These are phyloP conservation scores for Coemansia sp. DNA, from an alignment of 192 early-diverging fungal genomes.

Conservation along the genomic window DNA sequence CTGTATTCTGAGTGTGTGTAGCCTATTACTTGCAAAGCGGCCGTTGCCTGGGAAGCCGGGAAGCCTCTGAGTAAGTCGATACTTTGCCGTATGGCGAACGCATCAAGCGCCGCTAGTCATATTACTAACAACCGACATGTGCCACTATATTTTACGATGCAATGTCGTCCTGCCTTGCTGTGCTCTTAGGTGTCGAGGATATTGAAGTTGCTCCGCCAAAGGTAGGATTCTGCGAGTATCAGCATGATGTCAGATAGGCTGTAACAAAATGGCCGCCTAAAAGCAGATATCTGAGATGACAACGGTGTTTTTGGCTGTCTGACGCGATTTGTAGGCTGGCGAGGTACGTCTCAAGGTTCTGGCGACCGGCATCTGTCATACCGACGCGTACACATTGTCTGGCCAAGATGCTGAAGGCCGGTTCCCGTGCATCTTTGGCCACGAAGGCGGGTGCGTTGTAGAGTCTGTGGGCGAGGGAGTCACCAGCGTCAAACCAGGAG, in stretches of 20 bases:
- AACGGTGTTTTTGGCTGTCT: not conserved
- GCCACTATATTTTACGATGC: not conserved
- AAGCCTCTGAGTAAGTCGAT: conserved; percentile 84
- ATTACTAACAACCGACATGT: not conserved
- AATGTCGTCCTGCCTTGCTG: conserved; percentile 2
- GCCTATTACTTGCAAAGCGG: conserved; percentile 85
- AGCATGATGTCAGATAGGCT: not conserved
- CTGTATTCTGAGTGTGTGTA: conserved; percentile 14
- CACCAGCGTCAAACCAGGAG: conserved; percentile 86
- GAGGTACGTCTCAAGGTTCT: conserved; percentile 94
- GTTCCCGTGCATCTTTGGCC: conserved; percentile 93
- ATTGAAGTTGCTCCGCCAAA: conserved; percentile 95
- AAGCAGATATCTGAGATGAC: not conserved
- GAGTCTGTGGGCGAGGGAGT: conserved; percentile 97
- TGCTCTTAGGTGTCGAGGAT: conserved; percentile 78
- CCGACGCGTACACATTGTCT: conserved; percentile 94
- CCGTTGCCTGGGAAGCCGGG: conserved; percentile 92
- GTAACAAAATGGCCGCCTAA: not conserved
- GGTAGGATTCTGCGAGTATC: conserved; percentile 18
- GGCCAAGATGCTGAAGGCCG: conserved; percentile 85
- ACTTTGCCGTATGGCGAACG: not conserved
- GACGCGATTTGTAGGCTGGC: conserved; percentile 59
- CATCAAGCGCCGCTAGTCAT: not conserved
- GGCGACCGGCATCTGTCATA: conserved; percentile 94
- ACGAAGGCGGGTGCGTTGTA: conserved; percentile 94